Evolutionary conservation across 2,329 filamentous ascomycete genomes (phyloP).

Genomic region (Penicillium sp.): DNA sequence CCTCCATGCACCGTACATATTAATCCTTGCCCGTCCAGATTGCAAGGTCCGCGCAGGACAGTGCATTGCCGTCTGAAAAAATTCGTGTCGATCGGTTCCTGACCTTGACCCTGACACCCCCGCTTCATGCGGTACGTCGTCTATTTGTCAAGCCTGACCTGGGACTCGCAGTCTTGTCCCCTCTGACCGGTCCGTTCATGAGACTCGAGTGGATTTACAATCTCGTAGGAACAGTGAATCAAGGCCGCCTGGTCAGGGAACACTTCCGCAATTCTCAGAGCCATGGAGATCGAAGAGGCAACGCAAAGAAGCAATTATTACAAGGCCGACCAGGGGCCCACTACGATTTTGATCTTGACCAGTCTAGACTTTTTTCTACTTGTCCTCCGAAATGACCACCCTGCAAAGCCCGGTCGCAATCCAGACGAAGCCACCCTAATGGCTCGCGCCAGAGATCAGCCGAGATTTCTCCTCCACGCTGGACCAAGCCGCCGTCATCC

Average conservation of each 20-base stretch:
- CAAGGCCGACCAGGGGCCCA: constrained; percentile 9
- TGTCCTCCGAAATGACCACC: constrained; percentile 17
- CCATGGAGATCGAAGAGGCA: constrained; percentile 1
- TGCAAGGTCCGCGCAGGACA: constrained; percentile 1
- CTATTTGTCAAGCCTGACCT: neutral
- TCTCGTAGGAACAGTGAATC: neutral
- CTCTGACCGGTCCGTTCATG: constrained; percentile 14
- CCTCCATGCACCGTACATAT: neutral
- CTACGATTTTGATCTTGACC: constrained; percentile 23
- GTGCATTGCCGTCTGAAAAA: constrained; percentile 7
- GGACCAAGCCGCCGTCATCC: neutral
- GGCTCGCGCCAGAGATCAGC: constrained; percentile 7
- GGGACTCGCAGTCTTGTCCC: constrained; percentile 8
- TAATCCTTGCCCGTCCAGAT: constrained; percentile 1
- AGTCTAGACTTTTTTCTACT: constrained; percentile 26
- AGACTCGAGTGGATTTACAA: constrained; percentile 8
- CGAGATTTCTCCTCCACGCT: constrained; percentile 4
- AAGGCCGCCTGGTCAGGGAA: neutral
- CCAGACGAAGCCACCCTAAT: neutral
- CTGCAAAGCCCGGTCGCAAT: neutral
- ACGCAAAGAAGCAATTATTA: constrained; percentile 21
- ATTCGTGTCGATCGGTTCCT: constrained; percentile 25
- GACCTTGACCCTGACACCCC: constrained; percentile 16
- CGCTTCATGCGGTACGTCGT: neutral
- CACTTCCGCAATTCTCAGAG: neutral